phyloP scores from a whole-genome alignment of 139 green algal species.

The Ettlia oleoabundans region DNA sequence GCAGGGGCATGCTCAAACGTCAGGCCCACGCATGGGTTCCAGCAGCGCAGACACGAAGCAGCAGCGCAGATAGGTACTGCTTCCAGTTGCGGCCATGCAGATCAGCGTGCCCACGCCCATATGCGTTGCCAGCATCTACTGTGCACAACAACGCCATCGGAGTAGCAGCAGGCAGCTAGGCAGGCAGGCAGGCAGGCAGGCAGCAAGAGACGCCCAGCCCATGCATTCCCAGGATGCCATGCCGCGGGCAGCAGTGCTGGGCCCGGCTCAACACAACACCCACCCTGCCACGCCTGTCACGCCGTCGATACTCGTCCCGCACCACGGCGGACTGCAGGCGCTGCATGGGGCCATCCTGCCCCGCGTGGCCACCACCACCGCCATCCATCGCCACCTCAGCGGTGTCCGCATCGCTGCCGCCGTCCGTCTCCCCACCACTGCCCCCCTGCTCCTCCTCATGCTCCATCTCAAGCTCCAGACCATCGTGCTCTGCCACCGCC shows the following conservation, averaged over 20 bases:
- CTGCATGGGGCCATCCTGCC: neutral
- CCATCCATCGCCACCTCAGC: neutral
- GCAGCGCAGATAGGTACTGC: no score
- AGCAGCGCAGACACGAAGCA: no score
- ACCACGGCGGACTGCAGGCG: constrained; percentile 17
- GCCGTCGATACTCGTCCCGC: constrained; percentile 1
- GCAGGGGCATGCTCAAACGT: no score
- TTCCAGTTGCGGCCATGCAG: no score
- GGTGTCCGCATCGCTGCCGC: constrained; percentile 25
- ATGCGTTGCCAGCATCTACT: no score
- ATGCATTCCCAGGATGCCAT: no score
- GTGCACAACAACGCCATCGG: no score
- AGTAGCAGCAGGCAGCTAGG: neutral
- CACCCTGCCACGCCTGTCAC: neutral
- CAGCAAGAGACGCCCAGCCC: neutral
- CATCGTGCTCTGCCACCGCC: neutral
- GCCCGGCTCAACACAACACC: neutral
- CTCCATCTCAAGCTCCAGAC: constrained; percentile 9
- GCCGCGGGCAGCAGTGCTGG: no score
- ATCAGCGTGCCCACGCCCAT: no score
- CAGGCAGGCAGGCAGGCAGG: neutral
- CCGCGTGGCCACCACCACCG: neutral
- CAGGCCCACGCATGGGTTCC: no score
- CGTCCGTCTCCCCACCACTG: neutral
- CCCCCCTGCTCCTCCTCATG: no score